These are phyloP conservation scores for Phlyctochytrium planicorne DNA, from an alignment of 192 early-diverging fungal species.

Conservation along the genomic window DNA sequence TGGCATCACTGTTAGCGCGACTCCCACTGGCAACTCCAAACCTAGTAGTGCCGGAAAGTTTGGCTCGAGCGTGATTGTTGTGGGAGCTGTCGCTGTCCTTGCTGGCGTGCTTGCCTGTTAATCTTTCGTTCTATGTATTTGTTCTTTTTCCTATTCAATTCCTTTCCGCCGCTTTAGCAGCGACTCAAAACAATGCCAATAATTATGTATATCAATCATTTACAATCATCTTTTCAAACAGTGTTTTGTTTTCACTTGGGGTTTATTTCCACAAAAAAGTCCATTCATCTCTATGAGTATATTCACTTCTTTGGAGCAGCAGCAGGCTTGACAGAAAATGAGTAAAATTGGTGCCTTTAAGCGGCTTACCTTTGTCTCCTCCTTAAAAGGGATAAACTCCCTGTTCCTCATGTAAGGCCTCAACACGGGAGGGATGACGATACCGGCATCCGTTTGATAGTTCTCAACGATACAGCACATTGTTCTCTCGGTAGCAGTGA, in stretches of 20 bases:
- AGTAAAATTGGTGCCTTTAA: background rate
- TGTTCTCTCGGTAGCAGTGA: slow-evolving; percentile 93
- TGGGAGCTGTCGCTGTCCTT: background rate
- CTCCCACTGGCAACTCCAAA: background rate
- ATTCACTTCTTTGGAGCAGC: too few species aligned
- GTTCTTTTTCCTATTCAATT: background rate
- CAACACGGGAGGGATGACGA: slow-evolving; percentile 82
- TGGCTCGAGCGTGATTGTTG: background rate
- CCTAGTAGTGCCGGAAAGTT: background rate
- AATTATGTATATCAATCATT: background rate
- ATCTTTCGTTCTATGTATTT: too few species aligned
- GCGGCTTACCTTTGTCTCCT: slow-evolving; percentile 12
- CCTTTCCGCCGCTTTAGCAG: background rate
- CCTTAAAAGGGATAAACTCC: slow-evolving; percentile 85
- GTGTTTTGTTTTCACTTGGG: background rate
- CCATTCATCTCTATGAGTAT: too few species aligned
- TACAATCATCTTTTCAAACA: background rate
- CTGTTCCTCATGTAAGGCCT: slow-evolving; percentile 91
- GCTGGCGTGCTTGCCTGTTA: too few species aligned
- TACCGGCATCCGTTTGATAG: slow-evolving; percentile 87
- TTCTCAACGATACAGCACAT: slow-evolving; percentile 95
- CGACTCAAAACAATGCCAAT: background rate
- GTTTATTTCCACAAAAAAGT: background rate
- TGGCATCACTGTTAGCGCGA: background rate
- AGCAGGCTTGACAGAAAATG: background rate